Base-by-base conservation (phyloP, 2,329 filamentous ascomycete genomes). In the Juglanconis sp. region DNA sequence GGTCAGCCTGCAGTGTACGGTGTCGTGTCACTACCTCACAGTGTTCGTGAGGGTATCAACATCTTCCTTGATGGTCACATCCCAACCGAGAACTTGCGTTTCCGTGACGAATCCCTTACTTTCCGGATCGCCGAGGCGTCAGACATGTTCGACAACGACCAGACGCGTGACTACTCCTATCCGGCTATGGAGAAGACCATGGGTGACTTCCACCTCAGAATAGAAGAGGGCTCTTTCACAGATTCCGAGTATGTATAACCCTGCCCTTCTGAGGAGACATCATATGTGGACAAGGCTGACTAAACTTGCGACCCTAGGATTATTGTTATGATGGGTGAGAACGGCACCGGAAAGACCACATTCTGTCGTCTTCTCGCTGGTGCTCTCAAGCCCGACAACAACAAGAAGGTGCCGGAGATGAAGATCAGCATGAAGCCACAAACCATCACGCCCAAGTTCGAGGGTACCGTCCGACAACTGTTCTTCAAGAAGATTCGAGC, bases 401-500 rank as follows among this genome's bases (percentile, higher is more conserved):
- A 82, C 66, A 81, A 85, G 69, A 86, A 86, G 69, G 85, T 99
- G 15, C 95, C 95, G 15, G 87, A 91, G 68, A 96, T 99, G 93
- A 92, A 90, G 80, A 96, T 99, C 74, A 93, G 89, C 81, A 96
- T 98, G 92, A 99, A 99, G 84, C 96, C 96, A 24, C 95, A 99
- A 81, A 99, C 96, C 71, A 99, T 99, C 71, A 99, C 93, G 2
- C 95, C 95, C 72, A 99, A 97, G 78, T 99, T 96, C 73, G 89
- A 93, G 67, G 95, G 96, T 65, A 99, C 94, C 44, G 95, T 99
- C 61, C 92, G 95, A 65, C 92, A 97, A 77, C 85, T 99, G 54
- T 98, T 99, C 84, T 96, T 98, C 87, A 99, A 99, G 88, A 94
- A 95, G 81, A 99, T 99, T 79, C 96, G 96, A 84, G 88, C 92